phyloP scores from a whole-genome alignment of 2,329 filamentous ascomycete species.

The Aspergillus sp. region DNA sequence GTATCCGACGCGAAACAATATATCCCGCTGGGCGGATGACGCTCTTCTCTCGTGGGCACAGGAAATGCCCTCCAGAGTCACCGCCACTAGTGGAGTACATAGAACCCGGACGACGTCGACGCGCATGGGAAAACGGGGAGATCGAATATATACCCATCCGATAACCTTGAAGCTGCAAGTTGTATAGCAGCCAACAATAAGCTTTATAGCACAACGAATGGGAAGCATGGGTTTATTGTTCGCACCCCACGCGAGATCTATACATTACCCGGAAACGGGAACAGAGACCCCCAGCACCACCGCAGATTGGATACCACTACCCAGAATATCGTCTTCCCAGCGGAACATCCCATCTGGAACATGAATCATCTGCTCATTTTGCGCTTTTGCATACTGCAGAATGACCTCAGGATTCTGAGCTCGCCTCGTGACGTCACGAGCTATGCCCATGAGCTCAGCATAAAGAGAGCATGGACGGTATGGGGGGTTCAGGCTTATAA shows the following conservation, averaged over 20 bases:
- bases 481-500: neutral
- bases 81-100: conserved; percentile 16
- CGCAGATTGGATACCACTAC: neutral
- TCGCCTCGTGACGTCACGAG: conserved; percentile 34
- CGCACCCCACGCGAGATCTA: neutral
- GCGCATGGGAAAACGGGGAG: conserved; percentile 5
- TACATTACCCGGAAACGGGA: neutral
- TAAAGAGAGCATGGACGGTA: neutral
- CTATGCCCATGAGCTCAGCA: neutral
- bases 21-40: neutral
- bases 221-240: neutral
- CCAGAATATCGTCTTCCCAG: neutral
- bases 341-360: neutral
- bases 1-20: conserved; percentile 13
- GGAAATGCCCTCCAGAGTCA: conserved; percentile 3
- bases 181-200: neutral
- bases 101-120: conserved; percentile 9
- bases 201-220: neutral
- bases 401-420: conserved; percentile 29
- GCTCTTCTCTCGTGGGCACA: neutral
- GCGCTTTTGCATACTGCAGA: conserved; percentile 20
- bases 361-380: neutral
- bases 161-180: neutral
- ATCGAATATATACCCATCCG: conserved; percentile 19
- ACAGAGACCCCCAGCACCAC: neutral